Evolutionary conservation across 805 yeast genomes (phyloP).

Genomic region (Ogataea trehaloabstinens): DNA sequence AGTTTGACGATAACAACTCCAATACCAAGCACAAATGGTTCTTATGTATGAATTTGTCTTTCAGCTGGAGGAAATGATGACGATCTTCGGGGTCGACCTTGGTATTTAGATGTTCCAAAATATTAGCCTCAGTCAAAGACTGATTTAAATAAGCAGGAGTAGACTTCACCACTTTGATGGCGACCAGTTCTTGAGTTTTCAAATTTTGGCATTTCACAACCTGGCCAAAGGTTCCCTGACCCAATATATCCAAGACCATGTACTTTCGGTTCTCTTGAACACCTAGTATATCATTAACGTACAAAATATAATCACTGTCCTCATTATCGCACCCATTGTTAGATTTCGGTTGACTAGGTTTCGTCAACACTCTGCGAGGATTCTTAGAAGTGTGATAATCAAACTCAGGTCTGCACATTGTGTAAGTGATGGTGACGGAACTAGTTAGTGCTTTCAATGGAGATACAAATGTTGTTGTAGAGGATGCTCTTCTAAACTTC

Average conservation of each 20-base stretch:
- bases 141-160: slow-evolving; percentile 90
- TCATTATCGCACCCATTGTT: slow-evolving; percentile 87
- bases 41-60: slow-evolving; percentile 88
- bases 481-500: slow-evolving; percentile 67
- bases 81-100: slow-evolving; percentile 67
- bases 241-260: slow-evolving; percentile 84
- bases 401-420: slow-evolving; percentile 81
- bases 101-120: slow-evolving; percentile 76
- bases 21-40: slow-evolving; percentile 92
- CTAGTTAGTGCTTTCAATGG: slow-evolving; percentile 81
- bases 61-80: slow-evolving; percentile 71
- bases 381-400: slow-evolving; percentile 80
- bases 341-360: slow-evolving; percentile 78
- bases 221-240: slow-evolving; percentile 98
- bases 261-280: slow-evolving; percentile 81
- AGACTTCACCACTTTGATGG: slow-evolving; percentile 91
- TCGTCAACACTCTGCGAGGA: slow-evolving; percentile 89
- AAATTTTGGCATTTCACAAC: slow-evolving; percentile 88
- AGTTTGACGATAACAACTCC: slow-evolving; percentile 81
- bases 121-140: slow-evolving; percentile 83
- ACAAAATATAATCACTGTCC: slow-evolving; percentile 85
- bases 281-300: slow-evolving; percentile 92
- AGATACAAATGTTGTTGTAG: slow-evolving; percentile 61
- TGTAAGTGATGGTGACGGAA: slow-evolving; percentile 73
- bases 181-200: slow-evolving; percentile 79